A percentile compares a stretch with the other conserved stretches of the same genome.
These are phyloP conservation scores for Picochlorum sp. DNA, from an alignment of 139 green algal genomes.

Conservation along the genomic window DNA sequence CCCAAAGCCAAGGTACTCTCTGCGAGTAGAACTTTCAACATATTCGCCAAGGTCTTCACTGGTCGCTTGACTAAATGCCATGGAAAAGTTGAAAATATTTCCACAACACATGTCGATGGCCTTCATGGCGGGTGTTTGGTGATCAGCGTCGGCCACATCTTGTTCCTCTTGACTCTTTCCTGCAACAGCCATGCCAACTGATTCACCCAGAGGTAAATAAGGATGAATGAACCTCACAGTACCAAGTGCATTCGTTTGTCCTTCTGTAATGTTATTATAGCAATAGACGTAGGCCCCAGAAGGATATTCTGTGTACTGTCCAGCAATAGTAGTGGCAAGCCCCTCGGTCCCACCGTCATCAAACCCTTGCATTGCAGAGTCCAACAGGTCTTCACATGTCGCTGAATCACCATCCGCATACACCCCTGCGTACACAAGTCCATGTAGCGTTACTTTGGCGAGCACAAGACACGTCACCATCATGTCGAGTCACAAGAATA, in stretches of 20 bases:
- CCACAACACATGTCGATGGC: not conserved
- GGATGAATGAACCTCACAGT: not conserved
- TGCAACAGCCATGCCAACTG: not conserved
- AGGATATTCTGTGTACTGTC: not conserved
- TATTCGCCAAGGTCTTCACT: not conserved
- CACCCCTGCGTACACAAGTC: not conserved
- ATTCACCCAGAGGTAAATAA: not conserved
- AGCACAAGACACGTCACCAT: not conserved
- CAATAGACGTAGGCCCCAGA: not conserved
- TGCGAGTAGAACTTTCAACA: not conserved
- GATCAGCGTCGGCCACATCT: not conserved
- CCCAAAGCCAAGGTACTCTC: not conserved
- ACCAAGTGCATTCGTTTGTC: not conserved
- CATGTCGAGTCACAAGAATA: too few relatives aligned
- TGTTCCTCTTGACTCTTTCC: not conserved
- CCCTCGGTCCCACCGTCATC: not conserved
- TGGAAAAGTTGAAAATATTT: constrained; percentile 4
- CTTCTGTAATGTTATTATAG: constrained; percentile 2
- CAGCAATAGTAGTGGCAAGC: not conserved
- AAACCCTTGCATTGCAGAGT: not conserved
- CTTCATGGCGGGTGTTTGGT: not conserved
- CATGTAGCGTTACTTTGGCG: not conserved
- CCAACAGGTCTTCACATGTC: not conserved
- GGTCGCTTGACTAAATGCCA: not conserved
- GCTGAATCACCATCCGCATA: not conserved